Conservation (phyloP, 495 filamentous ascomycete species). For the Polyplosphaeria fusca region DNA sequence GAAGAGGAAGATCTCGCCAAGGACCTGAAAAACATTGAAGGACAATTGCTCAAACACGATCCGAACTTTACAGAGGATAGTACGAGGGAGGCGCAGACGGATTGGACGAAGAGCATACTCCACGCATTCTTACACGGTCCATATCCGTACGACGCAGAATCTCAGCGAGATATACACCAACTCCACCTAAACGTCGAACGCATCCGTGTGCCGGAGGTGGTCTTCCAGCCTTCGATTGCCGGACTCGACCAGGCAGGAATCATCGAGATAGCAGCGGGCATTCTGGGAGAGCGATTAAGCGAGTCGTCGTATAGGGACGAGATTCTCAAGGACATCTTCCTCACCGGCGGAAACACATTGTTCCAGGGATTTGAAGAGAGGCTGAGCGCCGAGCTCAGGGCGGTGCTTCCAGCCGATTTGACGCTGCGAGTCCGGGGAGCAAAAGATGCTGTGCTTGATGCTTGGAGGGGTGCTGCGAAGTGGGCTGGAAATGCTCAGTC, state of each 20-base stretch:
- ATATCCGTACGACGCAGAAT: constrained; percentile 76
- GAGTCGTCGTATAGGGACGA: constrained; percentile 55
- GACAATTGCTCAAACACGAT: constrained; percentile 80
- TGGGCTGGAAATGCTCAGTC: constrained; percentile 54
- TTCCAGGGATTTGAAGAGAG: constrained; percentile 86
- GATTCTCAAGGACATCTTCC: constrained; percentile 80
- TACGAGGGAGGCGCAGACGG: constrained; percentile 84
- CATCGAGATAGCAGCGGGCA: constrained; percentile 81
- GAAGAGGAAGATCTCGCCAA: constrained; percentile 81
- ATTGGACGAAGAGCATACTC: constrained; percentile 87
- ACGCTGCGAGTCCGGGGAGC: constrained; percentile 66
- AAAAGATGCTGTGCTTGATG: constrained; percentile 68
- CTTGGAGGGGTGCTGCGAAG: constrained; percentile 69
- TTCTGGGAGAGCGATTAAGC: constrained; percentile 73
- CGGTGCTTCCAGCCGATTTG: constrained; percentile 66
- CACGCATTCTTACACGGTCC: constrained; percentile 88
- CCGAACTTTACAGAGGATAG: constrained; percentile 83
- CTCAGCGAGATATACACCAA: constrained; percentile 77
- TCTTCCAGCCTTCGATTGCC: constrained; percentile 93
- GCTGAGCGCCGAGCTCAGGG: constrained; percentile 65
- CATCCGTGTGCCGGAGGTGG: constrained; percentile 91
- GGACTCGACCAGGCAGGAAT: constrained; percentile 93
- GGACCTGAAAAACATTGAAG: constrained; percentile 70
- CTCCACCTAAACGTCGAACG: constrained; percentile 95
- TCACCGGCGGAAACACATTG: constrained; percentile 89